These are phyloP conservation scores for Diphasiastrum complanatum DNA, from an alignment of 83 land plant species.

Conservation along the genomic window DNA sequence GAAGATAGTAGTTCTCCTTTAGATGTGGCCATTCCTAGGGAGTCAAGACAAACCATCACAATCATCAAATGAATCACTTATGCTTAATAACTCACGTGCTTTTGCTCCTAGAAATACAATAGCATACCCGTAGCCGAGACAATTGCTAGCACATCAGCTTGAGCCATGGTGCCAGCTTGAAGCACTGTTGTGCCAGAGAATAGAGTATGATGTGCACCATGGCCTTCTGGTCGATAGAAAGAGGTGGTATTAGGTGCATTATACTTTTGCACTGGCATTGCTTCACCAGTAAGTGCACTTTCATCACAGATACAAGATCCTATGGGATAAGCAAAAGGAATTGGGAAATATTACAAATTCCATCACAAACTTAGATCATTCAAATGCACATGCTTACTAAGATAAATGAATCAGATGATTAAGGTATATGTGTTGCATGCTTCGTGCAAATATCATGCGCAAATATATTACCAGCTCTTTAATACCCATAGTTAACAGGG, in stretches of 20 bases:
- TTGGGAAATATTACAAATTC: no score
- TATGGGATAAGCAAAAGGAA: no score
- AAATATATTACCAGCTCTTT: no score
- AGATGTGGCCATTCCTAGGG: constrained; percentile 36
- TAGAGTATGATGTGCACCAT: constrained; percentile 31
- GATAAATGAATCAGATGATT: no score
- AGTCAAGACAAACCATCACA: no score
- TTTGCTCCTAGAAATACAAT: background rate
- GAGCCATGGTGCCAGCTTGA: constrained; percentile 27
- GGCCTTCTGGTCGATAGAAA: constrained; percentile 24
- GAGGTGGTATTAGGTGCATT: constrained; percentile 22
- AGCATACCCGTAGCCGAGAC: constrained; percentile 42
- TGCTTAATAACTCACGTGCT: background rate
- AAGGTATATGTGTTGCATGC: no score
- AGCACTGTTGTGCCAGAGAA: constrained; percentile 40
- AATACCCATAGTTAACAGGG: no score
- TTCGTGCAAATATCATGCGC: no score
- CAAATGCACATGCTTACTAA: background rate
- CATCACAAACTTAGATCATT: no score
- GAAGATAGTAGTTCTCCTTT: constrained; percentile 31
- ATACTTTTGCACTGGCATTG: constrained; percentile 36
- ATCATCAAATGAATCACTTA: background rate
- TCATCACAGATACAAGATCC: constrained; percentile 43
- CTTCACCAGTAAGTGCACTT: constrained; percentile 39
- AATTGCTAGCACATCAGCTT: constrained; percentile 29